Evolutionary conservation across 106 monocot species (phyloP).

Genomic region (Dendrobium huoshanense): DNA sequence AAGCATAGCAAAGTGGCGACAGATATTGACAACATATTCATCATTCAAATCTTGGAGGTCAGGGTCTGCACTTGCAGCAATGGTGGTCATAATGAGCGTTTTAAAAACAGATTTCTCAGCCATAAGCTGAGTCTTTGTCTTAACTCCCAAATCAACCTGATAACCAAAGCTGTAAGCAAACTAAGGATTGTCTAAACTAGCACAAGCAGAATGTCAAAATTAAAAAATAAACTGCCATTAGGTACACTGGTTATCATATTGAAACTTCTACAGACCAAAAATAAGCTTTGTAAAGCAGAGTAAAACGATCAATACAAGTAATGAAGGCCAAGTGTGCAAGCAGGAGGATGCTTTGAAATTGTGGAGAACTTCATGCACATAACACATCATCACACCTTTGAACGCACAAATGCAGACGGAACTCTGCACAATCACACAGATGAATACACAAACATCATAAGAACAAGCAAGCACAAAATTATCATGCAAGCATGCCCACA

Average conservation of each 20-base stretch:
- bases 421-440: background rate
- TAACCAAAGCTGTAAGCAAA: background rate
- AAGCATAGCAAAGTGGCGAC: slow-evolving; percentile 97
- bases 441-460: background rate
- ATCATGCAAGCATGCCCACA: background rate
- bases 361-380: background rate
- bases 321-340: background rate
- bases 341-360: background rate
- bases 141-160: slow-evolving; percentile 97
- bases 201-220: background rate
- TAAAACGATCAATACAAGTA: background rate
- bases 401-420: background rate
- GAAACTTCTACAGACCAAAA: background rate
- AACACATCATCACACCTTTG: background rate
- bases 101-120: slow-evolving; percentile 99
- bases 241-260: background rate
- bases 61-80: slow-evolving; percentile 66
- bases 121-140: slow-evolving; percentile 97
- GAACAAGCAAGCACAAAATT: background rate
- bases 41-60: slow-evolving; percentile 68
- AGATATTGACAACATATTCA: slow-evolving; percentile 71
- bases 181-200: background rate
- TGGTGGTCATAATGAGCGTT: slow-evolving; percentile 59
- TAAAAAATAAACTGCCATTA: background rate
- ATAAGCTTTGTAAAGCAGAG: background rate